Base-by-base conservation (phyloP, 805 yeast genomes). In the Wickerhamomyces bovis region DNA sequence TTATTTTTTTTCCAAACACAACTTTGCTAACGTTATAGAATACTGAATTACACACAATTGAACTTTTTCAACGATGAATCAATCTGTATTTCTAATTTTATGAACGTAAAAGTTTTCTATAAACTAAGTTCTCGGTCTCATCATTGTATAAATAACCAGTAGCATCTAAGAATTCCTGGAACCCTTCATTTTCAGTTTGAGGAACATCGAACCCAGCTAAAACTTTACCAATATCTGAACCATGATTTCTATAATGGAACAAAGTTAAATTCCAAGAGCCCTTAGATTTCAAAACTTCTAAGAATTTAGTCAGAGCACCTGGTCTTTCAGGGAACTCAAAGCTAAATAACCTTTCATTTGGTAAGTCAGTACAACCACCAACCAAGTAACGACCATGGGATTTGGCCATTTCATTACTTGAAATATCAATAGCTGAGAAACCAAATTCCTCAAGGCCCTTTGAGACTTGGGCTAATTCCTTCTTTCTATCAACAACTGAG, bases 291-390 rank as follows among this genome's bases (percentile, higher is more conserved):
- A 94, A 67, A 16, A 82, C 75, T 23, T 75, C 76, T 59, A 94
- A 74, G 69, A 94, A 94, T 48, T 78, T 84, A 25, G 84, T 78
- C 59, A 94, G 73, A 1, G 99, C 97, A 42, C 97, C 96, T 2
- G 99, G 98, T 60, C 94, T 82, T 62, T 94, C 99, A 13, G 99
- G 99, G 73, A 94, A 95, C 66, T 89, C 97, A 59, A 94, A 94
- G 42, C 85, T 76, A 56, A 81, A 78, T 31, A 94, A 67, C 57
- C 83, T 81, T 67, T 94, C 99, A 53, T 87, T 75, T 25, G 78
- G 74, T 18, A 86, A 80, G 20, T 73, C 67, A 0, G 90, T 79
- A 50, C 85, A 81, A 48, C 99, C 99, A 48, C 99, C 99, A 21
- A 94, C 96, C 53, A 94, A 72, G 64, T 94, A 95, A 64, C 99